A percentile compares a stretch with the other conserved stretches of the same genome.
phyloP scores from a whole-genome alignment of 2,329 filamentous ascomycete species.

The Nothophaeocryptopus gaeumannii region DNA sequence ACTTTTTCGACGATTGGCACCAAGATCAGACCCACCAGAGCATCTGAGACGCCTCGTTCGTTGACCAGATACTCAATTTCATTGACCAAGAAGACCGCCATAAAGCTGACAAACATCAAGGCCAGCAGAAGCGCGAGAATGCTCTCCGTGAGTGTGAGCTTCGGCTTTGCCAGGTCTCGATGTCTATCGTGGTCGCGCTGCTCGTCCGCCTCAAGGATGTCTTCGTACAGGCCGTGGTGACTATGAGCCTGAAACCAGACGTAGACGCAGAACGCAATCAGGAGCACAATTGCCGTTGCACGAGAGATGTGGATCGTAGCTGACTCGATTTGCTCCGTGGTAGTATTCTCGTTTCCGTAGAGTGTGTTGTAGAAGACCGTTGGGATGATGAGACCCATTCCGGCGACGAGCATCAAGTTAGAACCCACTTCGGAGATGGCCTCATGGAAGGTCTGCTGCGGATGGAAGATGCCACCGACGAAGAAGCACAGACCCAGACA shows the following conservation, averaged over 20 bases:
- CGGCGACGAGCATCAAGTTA: constrained; percentile 73
- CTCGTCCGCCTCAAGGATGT: constrained; percentile 70
- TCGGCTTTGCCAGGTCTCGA: constrained; percentile 59
- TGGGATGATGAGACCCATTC: constrained; percentile 50
- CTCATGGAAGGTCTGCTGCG: constrained; percentile 70
- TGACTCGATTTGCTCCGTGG: constrained; percentile 43
- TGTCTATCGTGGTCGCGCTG: constrained; percentile 62
- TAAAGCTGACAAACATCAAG: constrained; percentile 67
- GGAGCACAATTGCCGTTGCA: constrained; percentile 66
- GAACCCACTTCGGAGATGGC: constrained; percentile 76
- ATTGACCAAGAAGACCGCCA: constrained; percentile 72
- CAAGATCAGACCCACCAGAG: constrained; percentile 69
- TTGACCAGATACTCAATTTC: constrained; percentile 64
- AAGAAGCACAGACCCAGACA: constrained; percentile 80
- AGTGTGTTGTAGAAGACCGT: constrained; percentile 52
- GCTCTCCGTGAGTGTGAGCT: constrained; percentile 73
- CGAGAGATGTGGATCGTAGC: constrained; percentile 66
- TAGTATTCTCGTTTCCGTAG: background rate
- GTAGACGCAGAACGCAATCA: constrained; percentile 62
- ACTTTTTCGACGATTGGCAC: constrained; percentile 81
- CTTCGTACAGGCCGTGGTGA: constrained; percentile 75
- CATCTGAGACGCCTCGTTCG: constrained; percentile 51
- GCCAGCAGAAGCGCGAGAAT: constrained; percentile 63
- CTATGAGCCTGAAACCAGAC: constrained; percentile 72
- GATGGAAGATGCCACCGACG: constrained; percentile 65